A percentile compares a stretch with the other conserved stretches of the same genome.
These are phyloP conservation scores for Diaporthe batatas DNA, from an alignment of 2,329 filamentous ascomycete species.

Conservation along the genomic window DNA sequence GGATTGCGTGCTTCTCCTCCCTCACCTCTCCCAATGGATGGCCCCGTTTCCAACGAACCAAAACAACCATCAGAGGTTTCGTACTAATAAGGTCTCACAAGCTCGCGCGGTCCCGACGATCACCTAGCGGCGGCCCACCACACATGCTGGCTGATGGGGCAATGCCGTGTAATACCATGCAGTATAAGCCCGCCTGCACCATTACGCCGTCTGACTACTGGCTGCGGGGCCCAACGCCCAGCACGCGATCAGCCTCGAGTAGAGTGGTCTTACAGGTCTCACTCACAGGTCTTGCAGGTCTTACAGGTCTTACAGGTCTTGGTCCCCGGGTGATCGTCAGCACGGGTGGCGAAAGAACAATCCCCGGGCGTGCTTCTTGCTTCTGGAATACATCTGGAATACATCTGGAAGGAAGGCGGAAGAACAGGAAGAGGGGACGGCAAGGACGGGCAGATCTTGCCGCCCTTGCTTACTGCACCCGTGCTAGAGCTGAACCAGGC, in stretches of 20 bases:
- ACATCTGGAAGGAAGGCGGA: constrained; percentile 27
- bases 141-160: neutral
- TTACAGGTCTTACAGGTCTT: neutral
- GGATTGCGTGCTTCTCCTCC: neutral
- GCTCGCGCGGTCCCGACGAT: constrained; percentile 15
- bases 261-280: neutral
- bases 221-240: constrained; percentile 8
- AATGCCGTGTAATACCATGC: constrained; percentile 10
- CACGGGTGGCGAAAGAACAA: constrained; percentile 42
- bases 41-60: neutral
- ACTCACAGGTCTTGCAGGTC: too few relatives aligned
- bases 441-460: neutral
- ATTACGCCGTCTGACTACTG: constrained; percentile 1
- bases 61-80: neutral
- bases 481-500: constrained; percentile 28
- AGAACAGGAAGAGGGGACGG: neutral
- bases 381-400: constrained; percentile 42
- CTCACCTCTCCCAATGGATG: neutral
- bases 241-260: constrained; percentile 15
- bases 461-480: neutral
- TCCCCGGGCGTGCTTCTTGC: constrained; percentile 1
- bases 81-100: neutral
- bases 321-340: constrained; percentile 26
- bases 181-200: constrained; percentile 14
- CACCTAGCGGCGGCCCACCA: constrained; percentile 16